phyloP scores from a whole-genome alignment of 352 stramenopile genomes.

The Saprolegnia diclina region DNA sequence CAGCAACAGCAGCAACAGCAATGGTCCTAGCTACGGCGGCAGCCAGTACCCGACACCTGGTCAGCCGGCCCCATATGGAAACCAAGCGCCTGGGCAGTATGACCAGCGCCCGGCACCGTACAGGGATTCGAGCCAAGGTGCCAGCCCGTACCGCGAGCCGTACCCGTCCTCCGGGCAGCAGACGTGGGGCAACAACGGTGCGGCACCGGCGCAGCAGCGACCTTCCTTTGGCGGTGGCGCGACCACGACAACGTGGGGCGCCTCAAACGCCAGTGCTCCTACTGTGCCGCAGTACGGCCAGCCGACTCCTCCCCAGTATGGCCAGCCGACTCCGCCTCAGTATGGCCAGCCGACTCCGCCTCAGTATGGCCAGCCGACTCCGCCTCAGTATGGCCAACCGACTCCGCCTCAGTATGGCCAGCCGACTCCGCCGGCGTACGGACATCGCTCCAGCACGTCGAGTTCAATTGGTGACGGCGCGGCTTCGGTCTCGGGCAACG shows the following conservation, averaged over 20 bases:
- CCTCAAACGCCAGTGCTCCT: not conserved
- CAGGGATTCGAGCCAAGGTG: not conserved
- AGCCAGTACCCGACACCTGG: not conserved
- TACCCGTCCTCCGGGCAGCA: constrained; percentile 1
- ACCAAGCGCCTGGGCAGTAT: not conserved
- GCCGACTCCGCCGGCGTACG: not conserved
- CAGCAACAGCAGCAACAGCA: not conserved
- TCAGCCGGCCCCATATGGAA: not conserved
- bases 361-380: not conserved
- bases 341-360: too few species aligned
- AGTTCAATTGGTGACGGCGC: not conserved
- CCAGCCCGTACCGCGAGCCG: not conserved
- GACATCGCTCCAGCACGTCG: not conserved
- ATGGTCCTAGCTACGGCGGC: not conserved
- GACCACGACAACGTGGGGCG: not conserved
- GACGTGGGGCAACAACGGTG: not conserved
- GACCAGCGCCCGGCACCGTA: constrained; percentile 1
- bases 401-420: not conserved
- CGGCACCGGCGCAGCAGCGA: not conserved
- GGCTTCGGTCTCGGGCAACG: constrained; percentile 33
- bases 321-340: not conserved
- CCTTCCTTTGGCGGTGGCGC: not conserved
- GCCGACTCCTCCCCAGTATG: not conserved
- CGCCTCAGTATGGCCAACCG: not conserved
- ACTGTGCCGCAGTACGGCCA: constrained; percentile 17